phyloP scores from a whole-genome alignment of 2,329 filamentous ascomycete species.

The Sarocladium strictum region DNA sequence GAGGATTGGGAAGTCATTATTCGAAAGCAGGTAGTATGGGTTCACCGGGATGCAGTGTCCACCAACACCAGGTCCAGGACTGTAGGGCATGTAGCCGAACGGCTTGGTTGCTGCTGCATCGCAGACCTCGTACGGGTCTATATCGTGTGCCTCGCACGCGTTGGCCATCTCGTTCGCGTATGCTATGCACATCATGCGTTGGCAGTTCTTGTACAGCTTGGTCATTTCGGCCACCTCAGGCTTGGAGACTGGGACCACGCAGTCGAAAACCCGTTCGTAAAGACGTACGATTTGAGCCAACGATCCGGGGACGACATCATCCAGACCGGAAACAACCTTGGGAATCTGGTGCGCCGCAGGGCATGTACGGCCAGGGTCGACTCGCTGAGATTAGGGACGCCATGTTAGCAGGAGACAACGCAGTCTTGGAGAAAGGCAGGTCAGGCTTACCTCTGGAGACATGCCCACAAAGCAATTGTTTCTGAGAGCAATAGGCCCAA shows the following conservation, averaged over 20 bases:
- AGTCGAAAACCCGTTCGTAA: constrained; percentile 41
- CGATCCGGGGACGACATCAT: constrained; percentile 38
- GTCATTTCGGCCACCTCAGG: constrained; percentile 54
- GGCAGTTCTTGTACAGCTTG: constrained; percentile 54
- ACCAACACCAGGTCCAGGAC: constrained; percentile 43
- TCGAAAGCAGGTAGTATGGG: constrained; percentile 45
- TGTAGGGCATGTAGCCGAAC: constrained; percentile 45
- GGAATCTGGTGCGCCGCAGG: constrained; percentile 38
- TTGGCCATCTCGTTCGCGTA: constrained; percentile 53
- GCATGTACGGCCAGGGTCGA: constrained; percentile 43
- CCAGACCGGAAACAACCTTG: constrained; percentile 47
- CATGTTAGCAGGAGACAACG: not conserved
- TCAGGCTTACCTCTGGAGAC: constrained; percentile 26
- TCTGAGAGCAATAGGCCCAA: constrained; percentile 27
- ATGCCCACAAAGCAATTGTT: constrained; percentile 30
- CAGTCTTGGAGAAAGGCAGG: no score
- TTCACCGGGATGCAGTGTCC: constrained; percentile 53
- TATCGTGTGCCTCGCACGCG: constrained; percentile 37
- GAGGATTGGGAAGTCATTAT: constrained; percentile 40
- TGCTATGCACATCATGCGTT: constrained; percentile 48
- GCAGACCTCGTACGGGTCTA: constrained; percentile 46
- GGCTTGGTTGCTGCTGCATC: constrained; percentile 43
- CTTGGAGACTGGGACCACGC: constrained; percentile 40
- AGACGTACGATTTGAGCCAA: constrained; percentile 35
- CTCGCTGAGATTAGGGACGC: constrained; percentile 17